These are phyloP conservation scores for Picea glauca DNA, from an alignment of 75 land plant genomes.

Conservation along the genomic window DNA sequence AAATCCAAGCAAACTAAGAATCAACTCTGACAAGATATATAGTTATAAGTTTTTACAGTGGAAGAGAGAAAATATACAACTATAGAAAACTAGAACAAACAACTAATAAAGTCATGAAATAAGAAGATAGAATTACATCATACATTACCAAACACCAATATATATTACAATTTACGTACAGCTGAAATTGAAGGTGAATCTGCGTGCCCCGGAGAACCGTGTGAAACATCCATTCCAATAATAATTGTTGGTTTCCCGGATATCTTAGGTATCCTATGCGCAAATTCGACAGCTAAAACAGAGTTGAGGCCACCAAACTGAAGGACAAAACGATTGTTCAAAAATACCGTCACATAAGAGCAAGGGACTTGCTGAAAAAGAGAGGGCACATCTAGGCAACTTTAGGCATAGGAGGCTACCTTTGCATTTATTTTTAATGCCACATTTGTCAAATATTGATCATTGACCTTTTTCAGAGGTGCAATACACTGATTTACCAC, in stretches of 20 bases:
- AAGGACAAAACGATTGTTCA: neutral
- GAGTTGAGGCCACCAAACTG: constrained; percentile 94
- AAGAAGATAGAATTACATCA: too few relatives aligned
- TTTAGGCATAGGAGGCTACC: constrained; percentile 25
- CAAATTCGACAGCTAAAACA: constrained; percentile 35
- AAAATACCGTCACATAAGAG: neutral
- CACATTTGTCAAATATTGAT: constrained; percentile 85
- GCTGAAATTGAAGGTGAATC: constrained; percentile 95
- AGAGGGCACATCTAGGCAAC: neutral
- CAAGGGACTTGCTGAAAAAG: neutral
- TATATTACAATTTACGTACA: constrained; percentile 25
- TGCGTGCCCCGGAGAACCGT: constrained; percentile 89
- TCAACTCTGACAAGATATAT: too few relatives aligned
- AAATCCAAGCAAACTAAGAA: too few relatives aligned
- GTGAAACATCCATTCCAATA: constrained; percentile 98
- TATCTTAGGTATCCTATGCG: constrained; percentile 37
- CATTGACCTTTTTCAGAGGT: constrained; percentile 55
- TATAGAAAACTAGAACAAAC: too few relatives aligned
- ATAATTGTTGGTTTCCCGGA: constrained; percentile 73
- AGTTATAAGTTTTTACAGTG: too few relatives aligned
- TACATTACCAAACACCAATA: too few relatives aligned
- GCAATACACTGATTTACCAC: constrained; percentile 86
- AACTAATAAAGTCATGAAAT: too few relatives aligned
- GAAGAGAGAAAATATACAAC: too few relatives aligned
- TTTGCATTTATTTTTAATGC: constrained; percentile 91